Conservation (phyloP, 805 yeast genomes). For the Metschnikowia gruessii region DNA sequence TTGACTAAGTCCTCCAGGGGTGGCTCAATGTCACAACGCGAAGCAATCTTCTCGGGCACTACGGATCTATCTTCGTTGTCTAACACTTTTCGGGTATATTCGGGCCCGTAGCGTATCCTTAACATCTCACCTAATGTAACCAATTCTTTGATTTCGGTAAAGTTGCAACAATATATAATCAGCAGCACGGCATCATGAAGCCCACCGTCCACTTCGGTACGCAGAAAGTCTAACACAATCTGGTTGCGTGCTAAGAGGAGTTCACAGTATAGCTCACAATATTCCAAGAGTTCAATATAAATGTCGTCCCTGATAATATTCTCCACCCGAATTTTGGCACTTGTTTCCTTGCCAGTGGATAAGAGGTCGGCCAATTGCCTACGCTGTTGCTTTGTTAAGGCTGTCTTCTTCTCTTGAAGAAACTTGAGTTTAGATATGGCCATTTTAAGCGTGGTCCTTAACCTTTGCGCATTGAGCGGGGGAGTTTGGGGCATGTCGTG, state of each 20-base stretch:
- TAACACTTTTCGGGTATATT: conserved; percentile 54
- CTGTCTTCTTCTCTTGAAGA: conserved; percentile 70
- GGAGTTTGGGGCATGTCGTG: conserved; percentile 20
- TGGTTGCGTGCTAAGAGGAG: conserved; percentile 70
- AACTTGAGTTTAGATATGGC: conserved; percentile 67
- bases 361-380: conserved; percentile 69
- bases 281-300: conserved; percentile 73
- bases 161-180: conserved; percentile 64
- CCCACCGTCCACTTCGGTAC: conserved; percentile 52
- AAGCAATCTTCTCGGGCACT: conserved; percentile 67
- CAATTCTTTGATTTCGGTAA: conserved; percentile 75
- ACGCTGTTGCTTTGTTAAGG: conserved; percentile 71
- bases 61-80: conserved; percentile 45
- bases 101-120: conserved; percentile 61
- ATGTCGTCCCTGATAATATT: conserved; percentile 81
- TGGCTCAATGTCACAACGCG: conserved; percentile 61
- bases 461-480: conserved; percentile 32
- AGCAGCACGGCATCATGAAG: conserved; percentile 73
- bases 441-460: conserved; percentile 54
- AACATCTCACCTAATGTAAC: conserved; percentile 58
- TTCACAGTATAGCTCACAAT: conserved; percentile 79
- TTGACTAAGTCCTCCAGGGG: conserved; percentile 65
- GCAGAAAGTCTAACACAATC: conserved; percentile 46
- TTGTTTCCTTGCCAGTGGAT: conserved; percentile 67
- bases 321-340: conserved; percentile 81